Percentiles rank a stretch among this genome's conserved stretches.
These are phyloP conservation scores for Elasticomyces elasticus DNA, from an alignment of 495 filamentous ascomycete species.

Conservation along the genomic window DNA sequence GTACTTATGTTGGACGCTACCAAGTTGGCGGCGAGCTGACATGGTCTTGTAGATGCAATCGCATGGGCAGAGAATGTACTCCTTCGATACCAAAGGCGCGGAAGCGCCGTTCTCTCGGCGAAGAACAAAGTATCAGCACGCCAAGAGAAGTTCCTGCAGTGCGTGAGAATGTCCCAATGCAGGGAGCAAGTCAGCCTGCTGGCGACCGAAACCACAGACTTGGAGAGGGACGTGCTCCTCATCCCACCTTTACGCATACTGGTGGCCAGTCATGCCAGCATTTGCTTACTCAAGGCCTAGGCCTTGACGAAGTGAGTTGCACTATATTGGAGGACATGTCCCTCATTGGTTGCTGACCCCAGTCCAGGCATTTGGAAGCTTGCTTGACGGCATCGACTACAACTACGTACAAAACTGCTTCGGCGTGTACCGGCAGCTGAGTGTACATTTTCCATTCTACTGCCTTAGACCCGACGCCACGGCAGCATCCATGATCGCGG, in stretches of 20 bases:
- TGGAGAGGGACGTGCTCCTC: neutral
- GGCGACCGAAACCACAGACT: neutral
- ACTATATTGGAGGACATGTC: neutral
- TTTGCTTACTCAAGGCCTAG: neutral
- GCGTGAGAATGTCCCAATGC: too few relatives aligned
- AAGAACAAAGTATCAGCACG: neutral
- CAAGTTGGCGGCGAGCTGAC: neutral
- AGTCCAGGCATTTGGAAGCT: neutral
- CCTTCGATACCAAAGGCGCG: conserved; percentile 6
- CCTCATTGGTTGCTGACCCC: neutral
- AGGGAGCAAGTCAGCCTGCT: too few relatives aligned
- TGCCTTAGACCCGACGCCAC: neutral
- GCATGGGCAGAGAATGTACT: conserved; percentile 3
- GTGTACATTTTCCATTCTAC: conserved; percentile 3
- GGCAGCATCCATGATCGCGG: neutral
- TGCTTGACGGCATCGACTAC: conserved; percentile 4
- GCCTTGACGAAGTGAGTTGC: neutral
- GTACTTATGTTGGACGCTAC: neutral
- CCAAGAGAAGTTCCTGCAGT: too few relatives aligned
- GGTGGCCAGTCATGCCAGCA: neutral
- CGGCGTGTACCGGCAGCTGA: neutral
- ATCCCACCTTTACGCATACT: neutral
- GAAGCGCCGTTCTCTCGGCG: conserved; percentile 3
- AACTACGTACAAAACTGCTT: conserved; percentile 1
- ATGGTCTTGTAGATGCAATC: conserved; percentile 1